Conservation (phyloP, 2,329 filamentous ascomycete genomes). For the Exserohilum turcica region DNA sequence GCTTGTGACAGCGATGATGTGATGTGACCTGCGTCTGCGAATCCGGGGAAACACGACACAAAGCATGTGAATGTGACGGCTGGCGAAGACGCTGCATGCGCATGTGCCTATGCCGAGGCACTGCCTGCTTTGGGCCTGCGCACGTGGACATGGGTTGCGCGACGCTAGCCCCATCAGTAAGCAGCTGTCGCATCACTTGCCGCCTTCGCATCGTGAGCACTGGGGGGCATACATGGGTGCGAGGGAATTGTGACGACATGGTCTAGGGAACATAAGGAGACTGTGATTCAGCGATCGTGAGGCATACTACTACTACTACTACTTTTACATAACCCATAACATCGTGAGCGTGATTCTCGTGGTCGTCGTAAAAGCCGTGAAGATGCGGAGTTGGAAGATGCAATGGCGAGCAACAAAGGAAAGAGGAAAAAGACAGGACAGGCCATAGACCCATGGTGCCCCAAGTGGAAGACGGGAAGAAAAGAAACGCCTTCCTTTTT, state of each 20-base stretch:
- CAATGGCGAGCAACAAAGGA: background rate
- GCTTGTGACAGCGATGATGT: slow-evolving; percentile 31
- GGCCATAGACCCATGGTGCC: background rate
- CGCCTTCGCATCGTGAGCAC: background rate
- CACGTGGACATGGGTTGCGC: slow-evolving; percentile 20
- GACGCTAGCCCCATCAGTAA: background rate
- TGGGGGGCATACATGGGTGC: background rate
- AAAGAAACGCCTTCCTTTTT: background rate
- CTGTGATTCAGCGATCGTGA: slow-evolving; percentile 1
- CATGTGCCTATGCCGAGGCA: slow-evolving; percentile 23
- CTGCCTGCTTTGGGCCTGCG: slow-evolving; percentile 7
- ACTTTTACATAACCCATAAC: background rate
- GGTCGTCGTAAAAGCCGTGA: slow-evolving; percentile 2
- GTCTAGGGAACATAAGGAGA: background rate
- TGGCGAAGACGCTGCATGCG: slow-evolving; percentile 11
- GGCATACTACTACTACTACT: background rate
- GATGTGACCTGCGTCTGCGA: slow-evolving; percentile 10
- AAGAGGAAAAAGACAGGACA: slow-evolving; percentile 3
- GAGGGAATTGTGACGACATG: background rate
- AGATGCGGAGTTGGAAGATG: background rate
- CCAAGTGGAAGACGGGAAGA: background rate
- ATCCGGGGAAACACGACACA: slow-evolving; percentile 18
- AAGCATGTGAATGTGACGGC: slow-evolving; percentile 28
- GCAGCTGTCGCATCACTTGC: slow-evolving; percentile 11
- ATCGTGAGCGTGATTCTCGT: slow-evolving; percentile 2